A percentile compares a stretch with the other conserved stretches of the same genome.
These are phyloP conservation scores for Blastobotrys terrestris DNA, from an alignment of 805 yeast species.

Conservation along the genomic window DNA sequence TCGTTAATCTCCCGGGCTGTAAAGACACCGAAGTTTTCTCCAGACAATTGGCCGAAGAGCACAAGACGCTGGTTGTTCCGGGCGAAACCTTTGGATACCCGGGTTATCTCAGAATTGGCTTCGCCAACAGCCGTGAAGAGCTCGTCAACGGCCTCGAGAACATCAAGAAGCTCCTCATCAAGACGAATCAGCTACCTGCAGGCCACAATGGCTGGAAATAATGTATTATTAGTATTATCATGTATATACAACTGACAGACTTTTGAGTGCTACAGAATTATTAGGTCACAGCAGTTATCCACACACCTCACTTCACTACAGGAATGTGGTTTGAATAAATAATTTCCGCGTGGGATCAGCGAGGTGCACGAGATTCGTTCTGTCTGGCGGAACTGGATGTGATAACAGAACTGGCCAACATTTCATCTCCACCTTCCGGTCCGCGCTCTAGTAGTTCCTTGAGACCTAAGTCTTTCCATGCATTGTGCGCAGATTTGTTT, in stretches of 20 bases:
- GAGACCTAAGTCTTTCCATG: conserved; percentile 21
- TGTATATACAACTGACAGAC: too few relatives aligned
- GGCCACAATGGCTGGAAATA: background rate
- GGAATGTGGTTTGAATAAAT: too few relatives aligned
- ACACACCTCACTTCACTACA: too few relatives aligned
- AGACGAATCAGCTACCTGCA: background rate
- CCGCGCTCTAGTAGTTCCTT: conserved; percentile 14
- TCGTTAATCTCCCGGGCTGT: conserved; percentile 33
- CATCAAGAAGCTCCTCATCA: conserved; percentile 12
- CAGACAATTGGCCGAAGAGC: conserved; percentile 32
- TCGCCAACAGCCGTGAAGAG: conserved; percentile 38
- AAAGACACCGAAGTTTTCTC: conserved; percentile 33
- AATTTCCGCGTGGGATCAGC: too few relatives aligned
- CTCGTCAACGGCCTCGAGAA: conserved; percentile 33
- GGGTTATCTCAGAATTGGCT: conserved; percentile 44
- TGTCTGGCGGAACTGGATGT: background rate
- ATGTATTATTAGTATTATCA: too few relatives aligned
- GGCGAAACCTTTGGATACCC: conserved; percentile 42
- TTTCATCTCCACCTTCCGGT: conserved; percentile 8
- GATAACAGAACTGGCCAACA: conserved; percentile 1
- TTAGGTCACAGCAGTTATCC: too few relatives aligned
- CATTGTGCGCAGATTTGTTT: conserved; percentile 10
- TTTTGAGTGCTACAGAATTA: too few relatives aligned
- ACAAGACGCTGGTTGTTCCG: conserved; percentile 39
- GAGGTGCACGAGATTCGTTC: background rate